Conservation (phyloP, 129 eudicot genomes). For the Tagetes patula region DNA sequence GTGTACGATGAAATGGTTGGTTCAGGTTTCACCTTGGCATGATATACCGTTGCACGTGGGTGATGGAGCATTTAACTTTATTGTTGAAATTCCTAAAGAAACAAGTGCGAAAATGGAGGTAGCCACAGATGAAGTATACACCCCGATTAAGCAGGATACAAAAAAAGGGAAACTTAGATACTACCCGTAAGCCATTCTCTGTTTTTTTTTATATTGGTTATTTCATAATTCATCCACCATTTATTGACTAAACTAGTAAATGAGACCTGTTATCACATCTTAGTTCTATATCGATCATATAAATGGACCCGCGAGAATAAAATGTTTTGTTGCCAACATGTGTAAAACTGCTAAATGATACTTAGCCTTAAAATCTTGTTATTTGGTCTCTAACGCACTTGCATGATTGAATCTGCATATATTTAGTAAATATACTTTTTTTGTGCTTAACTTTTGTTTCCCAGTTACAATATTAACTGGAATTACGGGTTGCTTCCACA, state of each 20-base stretch:
- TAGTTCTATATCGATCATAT: neutral
- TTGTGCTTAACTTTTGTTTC: neutral
- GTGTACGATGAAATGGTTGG: slow-evolving; percentile 10
- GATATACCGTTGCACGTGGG: slow-evolving; percentile 89
- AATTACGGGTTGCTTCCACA: slow-evolving; percentile 97
- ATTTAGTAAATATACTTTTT: neutral
- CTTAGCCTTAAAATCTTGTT: neutral
- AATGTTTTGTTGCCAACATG: neutral
- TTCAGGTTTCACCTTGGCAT: slow-evolving; percentile 98
- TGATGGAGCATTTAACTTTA: slow-evolving; percentile 82
- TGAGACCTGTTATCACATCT: neutral
- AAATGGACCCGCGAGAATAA: slow-evolving; percentile 4
- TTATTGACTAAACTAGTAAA: neutral
- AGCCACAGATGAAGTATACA: slow-evolving; percentile 84
- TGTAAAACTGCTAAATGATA: neutral
- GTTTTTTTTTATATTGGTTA: neutral
- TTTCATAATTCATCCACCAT: neutral
- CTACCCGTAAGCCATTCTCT: slow-evolving; percentile 67
- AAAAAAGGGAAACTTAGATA: slow-evolving; percentile 98
- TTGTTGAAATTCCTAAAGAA: slow-evolving; percentile 96
- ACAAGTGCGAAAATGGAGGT: slow-evolving; percentile 99
- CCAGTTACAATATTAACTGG: slow-evolving; percentile 96
- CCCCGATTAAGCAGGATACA: slow-evolving; percentile 97
- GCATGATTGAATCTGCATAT: neutral
- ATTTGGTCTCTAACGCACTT: neutral